phyloP scores from a whole-genome alignment of 129 eudicot genomes.

The Pittosporum tobira region DNA sequence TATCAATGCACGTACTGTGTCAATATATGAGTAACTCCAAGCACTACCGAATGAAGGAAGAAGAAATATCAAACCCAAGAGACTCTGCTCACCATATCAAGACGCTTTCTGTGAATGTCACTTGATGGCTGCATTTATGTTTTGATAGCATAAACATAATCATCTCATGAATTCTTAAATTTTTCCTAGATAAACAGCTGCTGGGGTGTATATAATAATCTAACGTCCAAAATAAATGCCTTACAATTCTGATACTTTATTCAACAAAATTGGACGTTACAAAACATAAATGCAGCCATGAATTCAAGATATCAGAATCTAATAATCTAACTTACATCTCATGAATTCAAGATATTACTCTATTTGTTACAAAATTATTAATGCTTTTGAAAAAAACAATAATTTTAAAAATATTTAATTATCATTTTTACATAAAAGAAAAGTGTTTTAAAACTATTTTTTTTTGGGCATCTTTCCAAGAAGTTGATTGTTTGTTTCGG shows the following conservation, averaged over 20 bases:
- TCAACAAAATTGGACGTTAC: neutral
- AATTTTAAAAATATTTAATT: too few relatives aligned
- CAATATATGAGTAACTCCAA: neutral
- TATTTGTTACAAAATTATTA: too few relatives aligned
- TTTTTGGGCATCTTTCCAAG: conserved; percentile 88
- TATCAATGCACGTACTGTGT: conserved; percentile 46
- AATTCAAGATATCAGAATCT: too few relatives aligned
- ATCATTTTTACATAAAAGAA: too few relatives aligned
- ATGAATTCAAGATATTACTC: too few relatives aligned
- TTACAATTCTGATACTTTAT: neutral
- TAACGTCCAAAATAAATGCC: neutral
- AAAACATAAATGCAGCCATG: too few relatives aligned
- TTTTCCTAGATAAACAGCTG: neutral
- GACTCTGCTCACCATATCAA: conserved; percentile 48
- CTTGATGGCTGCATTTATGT: conserved; percentile 60
- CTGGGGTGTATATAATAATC: too few relatives aligned
- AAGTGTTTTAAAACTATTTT: too few relatives aligned
- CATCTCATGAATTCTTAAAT: neutral
- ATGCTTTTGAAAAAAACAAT: too few relatives aligned
- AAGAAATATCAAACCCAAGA: conserved; percentile 2
- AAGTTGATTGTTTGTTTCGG: conserved; percentile 86
- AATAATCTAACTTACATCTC: too few relatives aligned
- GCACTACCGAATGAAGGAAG: conserved; percentile 3
- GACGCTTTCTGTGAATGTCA: conserved; percentile 69
- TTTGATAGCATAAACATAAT: conserved; percentile 11